Evolutionary conservation across 805 yeast species (phyloP), one percentile per base, ranked within the genome.

Genomic region (Yamadazyma philogaea): DNA sequence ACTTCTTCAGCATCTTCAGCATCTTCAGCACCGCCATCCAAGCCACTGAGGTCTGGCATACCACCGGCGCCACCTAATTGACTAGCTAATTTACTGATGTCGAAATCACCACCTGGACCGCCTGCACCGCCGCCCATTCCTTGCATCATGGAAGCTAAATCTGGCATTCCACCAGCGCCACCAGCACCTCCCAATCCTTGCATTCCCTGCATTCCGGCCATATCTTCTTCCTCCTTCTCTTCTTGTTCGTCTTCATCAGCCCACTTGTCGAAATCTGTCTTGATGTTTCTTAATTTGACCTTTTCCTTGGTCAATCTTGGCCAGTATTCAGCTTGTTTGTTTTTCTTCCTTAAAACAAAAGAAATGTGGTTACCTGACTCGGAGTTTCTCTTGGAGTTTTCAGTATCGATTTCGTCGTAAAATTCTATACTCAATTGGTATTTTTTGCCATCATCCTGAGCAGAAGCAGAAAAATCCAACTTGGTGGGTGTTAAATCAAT

Each of bases 211-310:
- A 40, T 43, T 19, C 61, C 57, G 15, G 60, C 54, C 33, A 64
- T 66, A 17, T 58, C 63, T 16, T 61, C 78, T 32, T 74, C 83
- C 8, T 70, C 73, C 39, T 64, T 71, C 45, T 81, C 90, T 31
- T 87, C 89, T 68, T 91, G 99, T 68, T 91, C 99, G 60, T 91
- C 99, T 71, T 91, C 98, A 60, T 91, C 99, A 31, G 87, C 96
- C 99, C 99, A 91, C 65, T 83, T 87, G 70, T 90, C 96, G 60
- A 91, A 91, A 60, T 91, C 98, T 11, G 99, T 91, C 73, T 87
- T 86, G 61, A 91, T 78, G 66, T 78, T 87, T 51, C 82, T 87
- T 48, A 75, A 78, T 61, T 82, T 88, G 57, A 77, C 74, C 71
- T 89, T 87, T 56, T 85, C 90, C 68, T 89, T 90, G 43, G 90